Conservation (phyloP, 345 rosid species). For the Rhizophora mangle region DNA sequence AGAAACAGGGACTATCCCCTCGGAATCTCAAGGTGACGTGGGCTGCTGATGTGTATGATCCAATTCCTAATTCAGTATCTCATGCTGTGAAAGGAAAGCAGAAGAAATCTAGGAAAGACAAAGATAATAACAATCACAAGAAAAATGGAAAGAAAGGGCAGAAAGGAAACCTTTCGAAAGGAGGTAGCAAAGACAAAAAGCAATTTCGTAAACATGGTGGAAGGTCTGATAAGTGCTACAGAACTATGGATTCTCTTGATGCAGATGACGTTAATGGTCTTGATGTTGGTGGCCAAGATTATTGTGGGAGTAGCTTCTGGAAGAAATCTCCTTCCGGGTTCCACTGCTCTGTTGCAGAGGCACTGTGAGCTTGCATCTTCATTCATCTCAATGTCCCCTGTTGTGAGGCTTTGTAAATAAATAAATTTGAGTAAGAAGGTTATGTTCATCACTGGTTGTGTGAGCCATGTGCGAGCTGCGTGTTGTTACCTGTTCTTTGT, state of each 20-base stretch:
- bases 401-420: conserved; percentile 28
- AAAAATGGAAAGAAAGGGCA: conserved; percentile 74
- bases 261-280: conserved; percentile 26
- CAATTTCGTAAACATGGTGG: conserved; percentile 42
- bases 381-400: neutral
- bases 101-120: conserved; percentile 57
- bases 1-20: conserved; percentile 48
- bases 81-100: conserved; percentile 56
- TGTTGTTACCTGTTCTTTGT: neutral
- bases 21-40: conserved; percentile 55
- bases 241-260: conserved; percentile 21
- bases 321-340: conserved; percentile 33
- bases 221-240: conserved; percentile 26
- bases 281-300: conserved; percentile 44
- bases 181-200: conserved; percentile 60
- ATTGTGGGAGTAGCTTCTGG: conserved; percentile 60
- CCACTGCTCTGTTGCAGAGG: conserved; percentile 58
- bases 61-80: conserved; percentile 61
- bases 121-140: conserved; percentile 33
- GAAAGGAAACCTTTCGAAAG: conserved; percentile 51
- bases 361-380: conserved; percentile 31
- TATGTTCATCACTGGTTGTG: neutral
- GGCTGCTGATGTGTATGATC: conserved; percentile 93
- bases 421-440: conserved; percentile 20
- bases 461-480: neutral